phyloP scores from a whole-genome alignment of 148 eudicot genomes.

The Simmondsia chinensis region DNA sequence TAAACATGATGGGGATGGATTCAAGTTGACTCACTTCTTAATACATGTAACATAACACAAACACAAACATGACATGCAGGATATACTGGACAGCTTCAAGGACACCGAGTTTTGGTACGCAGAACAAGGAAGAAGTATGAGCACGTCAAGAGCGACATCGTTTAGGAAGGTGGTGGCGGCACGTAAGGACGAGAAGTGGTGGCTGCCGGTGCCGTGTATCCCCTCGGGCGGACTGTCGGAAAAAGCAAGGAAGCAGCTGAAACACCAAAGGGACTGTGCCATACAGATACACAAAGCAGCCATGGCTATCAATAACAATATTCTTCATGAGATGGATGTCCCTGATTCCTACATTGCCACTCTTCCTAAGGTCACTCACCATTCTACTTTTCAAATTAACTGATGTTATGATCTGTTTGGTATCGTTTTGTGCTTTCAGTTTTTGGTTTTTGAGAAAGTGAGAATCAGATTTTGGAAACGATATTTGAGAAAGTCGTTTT shows the following conservation, averaged over 20 bases:
- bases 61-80: no score
- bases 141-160: slow-evolving; percentile 46
- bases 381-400: background rate
- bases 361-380: slow-evolving; percentile 74
- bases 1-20: no score
- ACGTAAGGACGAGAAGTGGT: slow-evolving; percentile 87
- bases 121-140: slow-evolving; percentile 62
- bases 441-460: background rate
- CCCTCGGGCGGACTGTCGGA: slow-evolving; percentile 73
- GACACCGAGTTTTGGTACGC: slow-evolving; percentile 86
- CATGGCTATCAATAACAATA: slow-evolving; percentile 68
- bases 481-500: no score
- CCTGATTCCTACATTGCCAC: slow-evolving; percentile 68
- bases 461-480: background rate
- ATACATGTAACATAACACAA: no score
- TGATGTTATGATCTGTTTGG: no score
- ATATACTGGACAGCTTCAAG: slow-evolving; percentile 70
- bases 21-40: no score
- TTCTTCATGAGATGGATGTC: slow-evolving; percentile 83
- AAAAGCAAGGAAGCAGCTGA: slow-evolving; percentile 44
- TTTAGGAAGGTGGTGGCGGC: slow-evolving; percentile 48
- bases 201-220: slow-evolving; percentile 88
- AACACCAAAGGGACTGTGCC: slow-evolving; percentile 64
- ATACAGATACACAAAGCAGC: slow-evolving; percentile 95
- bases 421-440: no score